Evolutionary conservation across 1,284 basidiomycete species (phyloP), one percentile per base, ranked within the genome.

Genomic region (Irpex rosettiformis): DNA sequence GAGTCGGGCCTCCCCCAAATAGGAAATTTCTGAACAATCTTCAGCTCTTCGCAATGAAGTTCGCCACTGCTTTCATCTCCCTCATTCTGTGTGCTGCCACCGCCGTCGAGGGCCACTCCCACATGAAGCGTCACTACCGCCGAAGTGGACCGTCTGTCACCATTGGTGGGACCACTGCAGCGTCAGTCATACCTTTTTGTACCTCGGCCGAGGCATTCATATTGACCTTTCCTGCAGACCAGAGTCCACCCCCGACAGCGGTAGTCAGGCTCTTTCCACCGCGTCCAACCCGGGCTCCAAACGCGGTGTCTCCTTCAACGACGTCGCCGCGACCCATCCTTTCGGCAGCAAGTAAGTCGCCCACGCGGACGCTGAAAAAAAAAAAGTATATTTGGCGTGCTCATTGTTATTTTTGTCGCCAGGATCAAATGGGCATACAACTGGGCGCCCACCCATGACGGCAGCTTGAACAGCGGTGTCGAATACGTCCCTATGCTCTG

Each of bases 231-330:
- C 40, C 22, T 47, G 10, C 18, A 54, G n/a, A 45, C 43, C 21
- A 7, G 43, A 22, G 25, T 49, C 37, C 45, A 28, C 29, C 48
- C 11, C 21, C 49, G 4, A 47, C 51, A 16, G 56, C 30, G 24
- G 53, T 43, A 18, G 22, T 54, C 45, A 24, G 48, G 24, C 24
- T 52, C 21, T 21, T 4, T 22, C 29, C 11, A 30, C 30, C 22
- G 7, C 58, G 30, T 25, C 51, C 21, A 42, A 28, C 54, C 30
- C 33, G 58, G 57, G 33, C 24, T 52, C 57, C 61, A 71, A 72
- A 65, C 67, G 67, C 42, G 70, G 70, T 42, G 61, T 72, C 37
- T 66, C 68, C 18, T 72, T 66, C 65, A 72, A 72, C 60, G 64
- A 70, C 54, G 64, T 60, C 8, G 51, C 54, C 3, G 56, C 67